Conservation (phyloP, 2,329 filamentous ascomycete species). For the Neonectria punicea region DNA sequence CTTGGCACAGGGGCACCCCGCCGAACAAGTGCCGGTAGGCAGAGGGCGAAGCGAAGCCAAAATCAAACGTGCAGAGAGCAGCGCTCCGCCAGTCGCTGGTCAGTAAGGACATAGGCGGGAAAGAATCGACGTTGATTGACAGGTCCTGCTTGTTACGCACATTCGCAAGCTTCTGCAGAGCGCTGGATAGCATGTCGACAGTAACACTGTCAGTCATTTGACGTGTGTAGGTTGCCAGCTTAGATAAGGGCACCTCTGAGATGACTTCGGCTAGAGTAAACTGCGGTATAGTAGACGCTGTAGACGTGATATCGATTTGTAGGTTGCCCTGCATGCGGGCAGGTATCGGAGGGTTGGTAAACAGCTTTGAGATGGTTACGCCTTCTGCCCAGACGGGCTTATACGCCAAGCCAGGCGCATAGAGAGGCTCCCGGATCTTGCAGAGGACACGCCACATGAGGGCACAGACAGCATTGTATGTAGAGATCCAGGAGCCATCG, state of each 20-base stretch:
- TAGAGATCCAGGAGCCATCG: slow-evolving; percentile 52
- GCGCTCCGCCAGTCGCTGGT: slow-evolving; percentile 50
- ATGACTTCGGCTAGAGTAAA: slow-evolving; percentile 49
- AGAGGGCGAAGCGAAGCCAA: slow-evolving; percentile 49
- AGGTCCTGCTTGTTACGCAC: slow-evolving; percentile 51
- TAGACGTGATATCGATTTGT: slow-evolving; percentile 42
- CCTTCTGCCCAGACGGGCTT: slow-evolving; percentile 49
- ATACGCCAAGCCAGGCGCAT: slow-evolving; percentile 42
- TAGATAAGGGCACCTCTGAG: slow-evolving; percentile 48
- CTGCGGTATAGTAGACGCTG: slow-evolving; percentile 39
- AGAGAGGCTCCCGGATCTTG: slow-evolving; percentile 48
- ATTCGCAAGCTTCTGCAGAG: slow-evolving; percentile 44
- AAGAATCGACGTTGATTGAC: slow-evolving; percentile 47
- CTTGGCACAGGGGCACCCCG: slow-evolving; percentile 40
- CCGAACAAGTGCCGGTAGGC: slow-evolving; percentile 48
- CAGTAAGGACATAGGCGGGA: slow-evolving; percentile 49
- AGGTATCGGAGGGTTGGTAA: slow-evolving; percentile 47
- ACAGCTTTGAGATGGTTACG: slow-evolving; percentile 50
- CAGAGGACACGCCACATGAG: slow-evolving; percentile 54
- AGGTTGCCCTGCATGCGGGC: slow-evolving; percentile 51
- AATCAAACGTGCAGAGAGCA: slow-evolving; percentile 43
- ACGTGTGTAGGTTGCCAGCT: slow-evolving; percentile 51
- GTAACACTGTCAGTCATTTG: slow-evolving; percentile 49
- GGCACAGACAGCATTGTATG: slow-evolving; percentile 55
- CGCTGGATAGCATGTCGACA: slow-evolving; percentile 41